Percentiles rank a stretch among this genome's conserved stretches.
phyloP scores from a whole-genome alignment of 495 filamentous ascomycete genomes.

The Hypoxylon cercidicola region DNA sequence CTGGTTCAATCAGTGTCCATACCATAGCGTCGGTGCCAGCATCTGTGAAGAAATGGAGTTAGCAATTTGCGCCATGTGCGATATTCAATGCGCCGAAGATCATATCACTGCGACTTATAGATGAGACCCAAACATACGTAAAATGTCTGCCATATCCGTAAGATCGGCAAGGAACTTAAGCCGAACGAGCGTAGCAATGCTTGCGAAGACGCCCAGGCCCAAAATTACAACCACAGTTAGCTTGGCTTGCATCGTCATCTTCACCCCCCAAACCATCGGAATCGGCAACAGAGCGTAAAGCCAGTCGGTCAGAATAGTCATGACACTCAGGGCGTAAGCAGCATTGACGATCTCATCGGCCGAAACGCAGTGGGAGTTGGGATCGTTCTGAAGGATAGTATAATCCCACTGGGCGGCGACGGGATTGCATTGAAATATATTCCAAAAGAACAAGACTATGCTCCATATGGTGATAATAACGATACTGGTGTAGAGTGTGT shows the following conservation, averaged over 20 bases:
- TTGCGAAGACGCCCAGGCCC: conserved; percentile 54
- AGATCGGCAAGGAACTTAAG: conserved; percentile 51
- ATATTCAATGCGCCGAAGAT: neutral
- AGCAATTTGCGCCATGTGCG: conserved; percentile 4
- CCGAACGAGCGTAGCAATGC: conserved; percentile 53
- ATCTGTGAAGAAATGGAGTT: conserved; percentile 31
- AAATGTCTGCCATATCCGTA: conserved; percentile 47
- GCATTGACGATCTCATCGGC: conserved; percentile 49
- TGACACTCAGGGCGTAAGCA: conserved; percentile 53
- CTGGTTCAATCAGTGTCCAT: conserved; percentile 57
- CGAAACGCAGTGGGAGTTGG: conserved; percentile 44
- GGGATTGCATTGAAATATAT: conserved; percentile 53
- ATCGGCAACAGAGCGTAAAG: conserved; percentile 55
- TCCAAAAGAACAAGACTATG: conserved; percentile 51
- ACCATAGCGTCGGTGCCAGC: conserved; percentile 53
- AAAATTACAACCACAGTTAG: conserved; percentile 51
- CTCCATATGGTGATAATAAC: conserved; percentile 52
- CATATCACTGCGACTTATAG: neutral
- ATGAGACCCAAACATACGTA: conserved; percentile 40
- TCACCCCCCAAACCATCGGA: conserved; percentile 56
- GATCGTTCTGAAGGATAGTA: conserved; percentile 43
- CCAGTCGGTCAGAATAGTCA: conserved; percentile 56
- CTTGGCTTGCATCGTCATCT: conserved; percentile 52
- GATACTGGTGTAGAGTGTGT: conserved; percentile 48
- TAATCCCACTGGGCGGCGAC: conserved; percentile 54